phyloP scores from a whole-genome alignment of 2,329 filamentous ascomycete species.

The Fusarium continuum region DNA sequence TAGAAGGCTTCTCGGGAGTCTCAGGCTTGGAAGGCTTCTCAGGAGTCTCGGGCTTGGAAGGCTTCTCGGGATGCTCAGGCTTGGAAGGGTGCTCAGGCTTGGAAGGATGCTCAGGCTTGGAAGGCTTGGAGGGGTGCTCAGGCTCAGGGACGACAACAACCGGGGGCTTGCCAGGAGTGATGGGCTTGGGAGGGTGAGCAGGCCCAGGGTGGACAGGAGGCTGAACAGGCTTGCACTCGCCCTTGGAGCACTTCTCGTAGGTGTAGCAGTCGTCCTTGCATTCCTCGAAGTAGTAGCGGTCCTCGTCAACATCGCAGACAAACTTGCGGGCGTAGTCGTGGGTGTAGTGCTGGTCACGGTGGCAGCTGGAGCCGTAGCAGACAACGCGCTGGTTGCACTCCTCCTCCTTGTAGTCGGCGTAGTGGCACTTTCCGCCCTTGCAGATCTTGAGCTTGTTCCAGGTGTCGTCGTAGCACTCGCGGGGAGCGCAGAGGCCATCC shows the following conservation, averaged over 20 bases:
- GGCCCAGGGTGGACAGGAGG: conserved; percentile 10
- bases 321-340: conserved; percentile 46
- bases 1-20: too few relatives aligned
- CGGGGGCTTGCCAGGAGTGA: conserved; percentile 1
- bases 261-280: conserved; percentile 46
- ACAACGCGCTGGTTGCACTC: conserved; percentile 48
- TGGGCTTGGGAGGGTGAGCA: conserved; percentile 11
- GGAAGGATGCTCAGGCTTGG: background rate
- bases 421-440: conserved; percentile 44
- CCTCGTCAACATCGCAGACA: conserved; percentile 43
- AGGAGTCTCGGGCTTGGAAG: too few relatives aligned
- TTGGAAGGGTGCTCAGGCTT: background rate
- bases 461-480: conserved; percentile 41
- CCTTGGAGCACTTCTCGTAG: conserved; percentile 40
- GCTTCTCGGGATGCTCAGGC: background rate
- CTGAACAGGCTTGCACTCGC: conserved; percentile 39
- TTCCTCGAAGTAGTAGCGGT: conserved; percentile 44
- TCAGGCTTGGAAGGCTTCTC: background rate
- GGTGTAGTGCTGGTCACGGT: conserved; percentile 40
- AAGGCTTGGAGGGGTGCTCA: background rate
- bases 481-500: conserved; percentile 46
- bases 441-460: conserved; percentile 48
- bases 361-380: conserved; percentile 48
- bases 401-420: conserved; percentile 44
- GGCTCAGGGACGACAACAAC: conserved; percentile 24